Evolutionary conservation across 306 rosid species (phyloP), one percentile per base, ranked within the genome.

Genomic region (Vigna radiata): DNA sequence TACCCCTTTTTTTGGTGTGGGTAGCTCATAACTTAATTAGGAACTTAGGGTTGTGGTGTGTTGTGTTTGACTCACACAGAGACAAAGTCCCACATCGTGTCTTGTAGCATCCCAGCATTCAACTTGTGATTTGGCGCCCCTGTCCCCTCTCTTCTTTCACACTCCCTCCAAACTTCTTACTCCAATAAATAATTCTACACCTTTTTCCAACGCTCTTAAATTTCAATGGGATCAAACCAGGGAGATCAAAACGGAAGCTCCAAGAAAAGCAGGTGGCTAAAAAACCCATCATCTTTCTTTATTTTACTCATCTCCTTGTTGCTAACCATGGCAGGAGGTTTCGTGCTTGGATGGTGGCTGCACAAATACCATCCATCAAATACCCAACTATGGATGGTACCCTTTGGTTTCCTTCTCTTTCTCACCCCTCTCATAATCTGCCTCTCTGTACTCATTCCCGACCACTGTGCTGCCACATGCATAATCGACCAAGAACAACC

Each of bases 341-440:
- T 6, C 82, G 50, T 39, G 65, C 53, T 73, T 90, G 79, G 90
- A 67, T 93, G 93, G 90, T 93, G 98, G 98, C 82, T 71, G 21
- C 72, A 66, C 67, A 78, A 85, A 59, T 86, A 74, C 43, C 93
- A 89, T 73, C 73, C 87, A 4, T 17, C 82, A 39, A 75, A 89
- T 59, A 73, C 55, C 33, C 90, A 93, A 54, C 93, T 90, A 0
- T 93, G 98, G 98, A 93, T 91, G 96, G 98, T 90, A 15, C 98
- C 98, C 18, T 81, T 90, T 53, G 88, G 98, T 50, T 90, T 93
- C 41, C 47, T 93, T 76, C 85, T 93, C 37, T 80, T 89, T 53
- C 44, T 76, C 41, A 88, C 98, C 4, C 96, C 98, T 9, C 67
- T 80, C 62, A 7, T 88, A 72, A 81, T 86, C 60, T 86, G 85